Percentiles rank a stretch among this genome's conserved stretches.
These are phyloP conservation scores for Colletotrichum cordylinicola DNA, from an alignment of 2,329 filamentous ascomycete species.

Conservation along the genomic window DNA sequence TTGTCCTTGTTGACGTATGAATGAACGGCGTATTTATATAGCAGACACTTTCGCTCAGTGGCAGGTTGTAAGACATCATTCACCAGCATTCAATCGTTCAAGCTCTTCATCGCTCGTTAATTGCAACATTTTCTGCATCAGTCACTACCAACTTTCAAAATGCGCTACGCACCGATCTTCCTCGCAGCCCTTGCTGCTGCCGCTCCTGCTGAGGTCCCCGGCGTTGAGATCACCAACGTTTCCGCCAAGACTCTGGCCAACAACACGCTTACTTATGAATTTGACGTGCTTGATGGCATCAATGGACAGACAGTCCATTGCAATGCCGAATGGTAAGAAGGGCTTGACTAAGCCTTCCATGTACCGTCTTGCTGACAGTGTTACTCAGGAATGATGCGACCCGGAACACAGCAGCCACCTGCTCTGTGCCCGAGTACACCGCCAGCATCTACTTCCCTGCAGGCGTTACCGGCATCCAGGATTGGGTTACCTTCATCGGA, in stretches of 20 bases:
- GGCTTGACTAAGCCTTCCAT: no score
- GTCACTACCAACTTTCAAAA: conserved; percentile 4
- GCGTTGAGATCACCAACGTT: not conserved
- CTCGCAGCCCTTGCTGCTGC: not conserved
- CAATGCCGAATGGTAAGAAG: not conserved
- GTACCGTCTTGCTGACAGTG: not conserved
- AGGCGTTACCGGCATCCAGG: not conserved
- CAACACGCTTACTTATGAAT: not conserved
- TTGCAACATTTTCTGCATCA: not conserved
- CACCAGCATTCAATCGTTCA: not conserved
- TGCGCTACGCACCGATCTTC: not conserved
- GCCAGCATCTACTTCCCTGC: not conserved
- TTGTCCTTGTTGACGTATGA: not conserved
- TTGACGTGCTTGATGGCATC: not conserved
- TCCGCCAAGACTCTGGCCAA: not conserved
- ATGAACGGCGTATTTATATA: not conserved
- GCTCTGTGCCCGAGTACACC: not conserved
- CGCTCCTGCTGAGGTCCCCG: not conserved
- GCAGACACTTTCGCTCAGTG: not conserved
- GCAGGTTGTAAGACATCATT: not conserved
- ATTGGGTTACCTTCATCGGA: not conserved
- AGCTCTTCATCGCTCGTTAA: not conserved
- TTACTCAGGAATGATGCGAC: not conserved
- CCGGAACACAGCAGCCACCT: not conserved
- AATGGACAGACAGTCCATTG: not conserved